Evolutionary conservation across 2,329 filamentous ascomycete species (phyloP).

Genomic region (Fusarium sp.): DNA sequence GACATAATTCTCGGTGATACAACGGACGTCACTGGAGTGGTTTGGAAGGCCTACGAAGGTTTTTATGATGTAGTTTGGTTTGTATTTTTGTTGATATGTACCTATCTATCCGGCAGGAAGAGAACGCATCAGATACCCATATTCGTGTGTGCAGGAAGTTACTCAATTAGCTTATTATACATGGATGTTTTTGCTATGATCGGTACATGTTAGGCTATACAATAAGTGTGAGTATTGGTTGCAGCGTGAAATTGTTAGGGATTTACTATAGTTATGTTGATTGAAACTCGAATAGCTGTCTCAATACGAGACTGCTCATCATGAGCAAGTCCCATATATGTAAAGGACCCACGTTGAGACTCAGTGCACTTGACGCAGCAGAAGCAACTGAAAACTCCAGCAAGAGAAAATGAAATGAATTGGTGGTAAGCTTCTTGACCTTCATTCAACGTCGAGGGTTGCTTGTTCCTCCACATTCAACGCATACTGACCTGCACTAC

Average conservation of each 20-base stretch:
- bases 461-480: neutral
- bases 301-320: neutral
- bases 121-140: slow-evolving; percentile 45
- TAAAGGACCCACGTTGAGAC: neutral
- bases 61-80: slow-evolving; percentile 16
- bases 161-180: slow-evolving; percentile 27
- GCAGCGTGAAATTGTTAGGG: neutral
- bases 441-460: neutral
- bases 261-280: neutral
- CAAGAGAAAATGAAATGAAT: neutral
- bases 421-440: neutral
- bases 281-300: too few relatives aligned
- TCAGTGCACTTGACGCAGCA: neutral
- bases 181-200: neutral
- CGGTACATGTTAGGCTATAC: neutral
- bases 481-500: neutral
- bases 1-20: neutral
- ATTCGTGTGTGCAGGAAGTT: slow-evolving; percentile 34
- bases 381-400: neutral
- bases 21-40: neutral
- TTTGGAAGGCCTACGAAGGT: neutral
- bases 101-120: slow-evolving; percentile 34
- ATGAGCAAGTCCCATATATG: neutral
- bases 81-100: slow-evolving; percentile 31
- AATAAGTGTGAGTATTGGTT: neutral